phyloP scores from a whole-genome alignment of 75 land plant species.

The Ceratopteris richardii region DNA sequence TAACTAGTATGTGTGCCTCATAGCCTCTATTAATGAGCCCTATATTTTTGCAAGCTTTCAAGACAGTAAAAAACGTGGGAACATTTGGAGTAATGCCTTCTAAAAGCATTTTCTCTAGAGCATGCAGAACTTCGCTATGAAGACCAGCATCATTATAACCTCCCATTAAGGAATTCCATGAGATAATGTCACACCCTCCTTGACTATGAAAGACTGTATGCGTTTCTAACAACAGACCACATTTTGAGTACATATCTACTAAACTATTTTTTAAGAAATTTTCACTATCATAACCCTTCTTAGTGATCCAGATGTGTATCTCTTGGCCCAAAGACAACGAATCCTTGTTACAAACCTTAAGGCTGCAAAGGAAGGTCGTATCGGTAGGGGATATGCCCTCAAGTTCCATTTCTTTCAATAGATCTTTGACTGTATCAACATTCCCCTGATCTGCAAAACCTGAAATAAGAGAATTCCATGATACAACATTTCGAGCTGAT shows the following conservation, averaged over 20 bases:
- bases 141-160: slow-evolving; percentile 25
- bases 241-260: slow-evolving; percentile 49
- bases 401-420: slow-evolving; percentile 15
- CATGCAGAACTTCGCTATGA: slow-evolving; percentile 26
- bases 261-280: slow-evolving; percentile 12
- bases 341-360: slow-evolving; percentile 42
- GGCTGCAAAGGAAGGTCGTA: slow-evolving; percentile 27
- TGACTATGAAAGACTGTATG: slow-evolving; percentile 32
- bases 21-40: slow-evolving; percentile 20
- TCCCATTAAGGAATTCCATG: slow-evolving; percentile 44
- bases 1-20: slow-evolving; percentile 14
- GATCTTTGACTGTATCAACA: slow-evolving; percentile 27
- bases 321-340: slow-evolving; percentile 7
- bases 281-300: slow-evolving; percentile 8
- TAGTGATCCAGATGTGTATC: slow-evolving; percentile 10
- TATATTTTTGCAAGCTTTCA: slow-evolving; percentile 17
- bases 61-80: slow-evolving; percentile 2
- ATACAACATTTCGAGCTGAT: slow-evolving; percentile 32
- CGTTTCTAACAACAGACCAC: slow-evolving; percentile 39
- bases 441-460: slow-evolving; percentile 38
- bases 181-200: slow-evolving; percentile 8
- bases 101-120: slow-evolving; percentile 19
- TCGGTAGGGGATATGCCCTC: slow-evolving; percentile 26
- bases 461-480: slow-evolving; percentile 52
- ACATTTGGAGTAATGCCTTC: slow-evolving; percentile 10